A percentile compares a stretch with the other conserved stretches of the same genome.
Evolutionary conservation across 164 flowering plant genomes (phyloP).

Genomic region (Macadamia tetraphylla): DNA sequence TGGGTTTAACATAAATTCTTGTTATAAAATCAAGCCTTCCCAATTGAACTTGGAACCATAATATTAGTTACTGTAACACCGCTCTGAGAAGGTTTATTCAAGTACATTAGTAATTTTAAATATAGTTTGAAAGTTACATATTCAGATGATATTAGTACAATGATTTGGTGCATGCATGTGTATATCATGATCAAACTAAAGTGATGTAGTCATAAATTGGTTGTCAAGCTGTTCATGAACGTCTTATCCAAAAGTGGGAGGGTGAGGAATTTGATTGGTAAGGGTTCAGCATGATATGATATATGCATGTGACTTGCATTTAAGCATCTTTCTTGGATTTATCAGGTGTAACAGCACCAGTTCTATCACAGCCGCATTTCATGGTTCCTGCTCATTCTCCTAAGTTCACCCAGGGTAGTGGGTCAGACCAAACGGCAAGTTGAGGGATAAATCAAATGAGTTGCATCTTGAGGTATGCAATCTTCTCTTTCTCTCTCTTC

Average conservation of each 20-base stretch:
- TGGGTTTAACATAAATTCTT: too few species aligned
- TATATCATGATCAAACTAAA: too few species aligned
- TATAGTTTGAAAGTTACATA: too few species aligned
- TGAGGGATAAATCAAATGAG: slow-evolving; percentile 62
- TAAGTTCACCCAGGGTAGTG: slow-evolving; percentile 71
- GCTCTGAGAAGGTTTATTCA: too few species aligned
- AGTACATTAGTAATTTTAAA: too few species aligned
- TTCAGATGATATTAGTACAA: too few species aligned
- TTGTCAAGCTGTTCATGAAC: background rate
- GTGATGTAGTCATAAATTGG: too few species aligned
- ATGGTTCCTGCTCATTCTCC: slow-evolving; percentile 77
- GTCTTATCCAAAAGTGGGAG: background rate
- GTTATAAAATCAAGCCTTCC: too few species aligned
- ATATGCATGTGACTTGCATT: slow-evolving; percentile 6
- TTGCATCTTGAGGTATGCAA: slow-evolving; percentile 25
- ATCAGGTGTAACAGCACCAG: slow-evolving; percentile 62
- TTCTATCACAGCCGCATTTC: slow-evolving; percentile 71
- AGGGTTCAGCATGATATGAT: background rate
- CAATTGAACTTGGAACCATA: too few species aligned
- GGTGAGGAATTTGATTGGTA: too few species aligned
- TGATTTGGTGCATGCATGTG: too few species aligned
- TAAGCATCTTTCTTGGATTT: slow-evolving; percentile 16
- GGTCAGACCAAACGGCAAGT: slow-evolving; percentile 84
- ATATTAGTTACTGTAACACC: too few species aligned
- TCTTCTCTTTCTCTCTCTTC: background rate